Conservation (phyloP, 106 monocot species). For the Hemerocallis citrina region DNA sequence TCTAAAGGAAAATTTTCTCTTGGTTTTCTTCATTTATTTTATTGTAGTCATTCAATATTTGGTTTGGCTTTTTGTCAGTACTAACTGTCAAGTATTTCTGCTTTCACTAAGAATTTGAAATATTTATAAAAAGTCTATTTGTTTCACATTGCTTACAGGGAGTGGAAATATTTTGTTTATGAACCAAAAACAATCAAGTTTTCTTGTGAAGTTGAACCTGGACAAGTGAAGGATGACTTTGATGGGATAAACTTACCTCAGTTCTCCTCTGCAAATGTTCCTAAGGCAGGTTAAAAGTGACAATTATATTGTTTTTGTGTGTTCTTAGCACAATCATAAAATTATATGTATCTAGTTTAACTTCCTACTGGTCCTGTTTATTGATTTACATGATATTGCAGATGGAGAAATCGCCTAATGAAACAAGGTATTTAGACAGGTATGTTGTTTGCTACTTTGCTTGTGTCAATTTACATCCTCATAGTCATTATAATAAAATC, state of each 20-base stretch:
- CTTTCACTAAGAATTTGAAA: too few relatives aligned
- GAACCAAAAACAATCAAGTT: slow-evolving; percentile 49
- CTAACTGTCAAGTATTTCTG: too few relatives aligned
- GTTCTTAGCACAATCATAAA: neutral
- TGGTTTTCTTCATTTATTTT: too few relatives aligned
- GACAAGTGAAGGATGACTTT: slow-evolving; percentile 7
- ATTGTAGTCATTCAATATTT: too few relatives aligned
- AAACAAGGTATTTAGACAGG: slow-evolving; percentile 15
- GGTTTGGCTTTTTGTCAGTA: too few relatives aligned
- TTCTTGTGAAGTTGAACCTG: slow-evolving; percentile 18
- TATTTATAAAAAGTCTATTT: too few relatives aligned
- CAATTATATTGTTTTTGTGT: neutral
- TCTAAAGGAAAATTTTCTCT: too few relatives aligned
- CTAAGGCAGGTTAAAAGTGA: slow-evolving; percentile 20
- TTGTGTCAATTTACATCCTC: neutral
- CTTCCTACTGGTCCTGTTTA: neutral
- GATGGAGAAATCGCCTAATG: slow-evolving; percentile 22
- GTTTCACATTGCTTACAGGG: slow-evolving; percentile 13
- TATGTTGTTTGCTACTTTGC: slow-evolving; percentile 9
- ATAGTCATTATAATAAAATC: neutral
- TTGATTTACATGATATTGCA: slow-evolving; percentile 7
- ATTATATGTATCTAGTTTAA: neutral
- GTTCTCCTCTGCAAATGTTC: slow-evolving; percentile 61
- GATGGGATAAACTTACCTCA: slow-evolving; percentile 38
- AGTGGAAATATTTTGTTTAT: slow-evolving; percentile 58